phyloP scores from a whole-genome alignment of 2,329 filamentous ascomycete species.

The Botrytis galanthina region DNA sequence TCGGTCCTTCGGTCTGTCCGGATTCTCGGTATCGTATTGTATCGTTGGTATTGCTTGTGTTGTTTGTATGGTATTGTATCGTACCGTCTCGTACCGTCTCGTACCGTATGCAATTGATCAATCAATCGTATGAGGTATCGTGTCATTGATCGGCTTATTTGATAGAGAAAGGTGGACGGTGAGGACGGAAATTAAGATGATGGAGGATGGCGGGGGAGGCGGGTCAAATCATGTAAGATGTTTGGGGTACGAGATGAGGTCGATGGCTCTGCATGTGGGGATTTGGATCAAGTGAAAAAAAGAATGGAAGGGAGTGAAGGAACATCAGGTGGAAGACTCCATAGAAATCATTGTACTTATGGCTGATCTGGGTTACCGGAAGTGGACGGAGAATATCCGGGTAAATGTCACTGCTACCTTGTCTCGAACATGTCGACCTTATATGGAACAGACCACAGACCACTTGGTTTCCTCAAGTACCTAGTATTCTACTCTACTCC shows the following conservation, averaged over 20 bases:
- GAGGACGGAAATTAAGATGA: not conserved
- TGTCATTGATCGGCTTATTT: not conserved
- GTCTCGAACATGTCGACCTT: not conserved
- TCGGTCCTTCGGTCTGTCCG: not conserved
- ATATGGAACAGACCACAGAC: not conserved
- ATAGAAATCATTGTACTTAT: not conserved
- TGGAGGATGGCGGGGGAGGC: not conserved
- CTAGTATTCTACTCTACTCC: too few species aligned
- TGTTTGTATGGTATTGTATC: not conserved
- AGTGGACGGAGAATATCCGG: slow-evolving; percentile 8
- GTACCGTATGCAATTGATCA: not conserved
- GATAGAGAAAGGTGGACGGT: slow-evolving; percentile 8
- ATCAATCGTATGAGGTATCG: not conserved
- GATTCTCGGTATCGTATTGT: not conserved
- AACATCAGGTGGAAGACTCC: not conserved
- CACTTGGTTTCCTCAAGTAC: not conserved
- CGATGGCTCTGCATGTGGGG: not conserved
- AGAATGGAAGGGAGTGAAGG: not conserved
- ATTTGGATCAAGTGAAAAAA: not conserved
- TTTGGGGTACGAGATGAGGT: not conserved
- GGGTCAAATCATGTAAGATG: not conserved
- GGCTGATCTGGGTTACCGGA: not conserved
- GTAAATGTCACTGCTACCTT: not conserved
- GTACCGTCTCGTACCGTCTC: not conserved
- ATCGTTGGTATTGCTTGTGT: too few species aligned